These are phyloP conservation scores for Neobulgaria alba DNA, from an alignment of 2,329 filamentous ascomycete species.

Conservation along the genomic window DNA sequence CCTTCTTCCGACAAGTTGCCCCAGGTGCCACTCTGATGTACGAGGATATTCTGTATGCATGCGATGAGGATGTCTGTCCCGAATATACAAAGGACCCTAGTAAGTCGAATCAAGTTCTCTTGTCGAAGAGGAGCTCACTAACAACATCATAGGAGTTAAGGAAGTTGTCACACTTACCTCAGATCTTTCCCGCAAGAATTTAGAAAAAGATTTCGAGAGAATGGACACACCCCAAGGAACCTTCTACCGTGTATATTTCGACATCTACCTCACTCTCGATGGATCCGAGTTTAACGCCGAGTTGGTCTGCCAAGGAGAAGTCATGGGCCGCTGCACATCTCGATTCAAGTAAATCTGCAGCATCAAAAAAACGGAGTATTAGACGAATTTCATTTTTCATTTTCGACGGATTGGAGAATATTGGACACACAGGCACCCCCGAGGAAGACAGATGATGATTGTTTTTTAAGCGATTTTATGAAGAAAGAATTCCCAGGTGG, in stretches of 20 bases:
- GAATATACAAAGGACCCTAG: constrained; percentile 99
- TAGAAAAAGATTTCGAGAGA: constrained; percentile 97
- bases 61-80: constrained; percentile 94
- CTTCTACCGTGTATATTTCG: constrained; percentile 78
- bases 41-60: constrained; percentile 95
- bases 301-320: constrained; percentile 96
- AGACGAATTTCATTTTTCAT: constrained; percentile 19
- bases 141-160: constrained; percentile 70
- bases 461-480: constrained; percentile 5
- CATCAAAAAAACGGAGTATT: constrained; percentile 12
- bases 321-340: constrained; percentile 94
- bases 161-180: constrained; percentile 97
- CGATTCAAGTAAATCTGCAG: constrained; percentile 55
- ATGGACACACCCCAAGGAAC: constrained; percentile 98
- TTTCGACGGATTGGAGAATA: constrained; percentile 4
- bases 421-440: neutral
- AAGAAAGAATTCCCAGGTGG: constrained; percentile 1
- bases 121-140: no score
- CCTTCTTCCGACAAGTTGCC: constrained; percentile 95
- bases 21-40: constrained; percentile 98
- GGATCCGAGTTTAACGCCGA: constrained; percentile 97
- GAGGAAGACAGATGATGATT: no score
- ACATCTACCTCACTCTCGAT: constrained; percentile 86
- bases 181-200: constrained; percentile 92
- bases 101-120: no score